phyloP scores from a whole-genome alignment of 441 rosid species.

The Jatropha multifida region DNA sequence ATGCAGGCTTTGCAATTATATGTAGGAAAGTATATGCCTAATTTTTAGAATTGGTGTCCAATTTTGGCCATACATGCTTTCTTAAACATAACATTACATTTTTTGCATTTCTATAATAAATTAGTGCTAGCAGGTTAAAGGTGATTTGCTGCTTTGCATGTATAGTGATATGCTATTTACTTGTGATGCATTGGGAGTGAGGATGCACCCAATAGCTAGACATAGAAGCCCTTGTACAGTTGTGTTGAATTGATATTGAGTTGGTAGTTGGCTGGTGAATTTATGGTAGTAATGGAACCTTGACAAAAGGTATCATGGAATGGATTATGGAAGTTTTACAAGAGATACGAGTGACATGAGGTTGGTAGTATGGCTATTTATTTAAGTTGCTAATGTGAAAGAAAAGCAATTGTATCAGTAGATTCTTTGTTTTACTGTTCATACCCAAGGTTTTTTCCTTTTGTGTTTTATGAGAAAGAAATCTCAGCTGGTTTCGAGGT shows the following conservation, averaged over 20 bases:
- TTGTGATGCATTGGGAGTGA: not conserved
- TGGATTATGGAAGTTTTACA: not conserved
- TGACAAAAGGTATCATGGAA: not conserved
- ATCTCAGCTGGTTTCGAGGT: not conserved
- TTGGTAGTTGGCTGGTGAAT: not conserved
- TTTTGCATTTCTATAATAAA: constrained; percentile 1
- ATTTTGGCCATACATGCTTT: not conserved
- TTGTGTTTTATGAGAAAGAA: too few relatives aligned
- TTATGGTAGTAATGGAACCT: not conserved
- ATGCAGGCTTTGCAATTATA: not conserved
- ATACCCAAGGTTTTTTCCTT: not conserved
- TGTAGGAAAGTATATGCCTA: not conserved
- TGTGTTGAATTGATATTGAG: not conserved
- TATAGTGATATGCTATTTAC: not conserved
- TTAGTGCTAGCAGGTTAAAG: not conserved
- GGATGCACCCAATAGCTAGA: not conserved
- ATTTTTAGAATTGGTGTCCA: too few relatives aligned
- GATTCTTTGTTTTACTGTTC: not conserved
- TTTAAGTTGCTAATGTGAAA: not conserved
- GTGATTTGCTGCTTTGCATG: not conserved
- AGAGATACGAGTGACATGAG: not conserved
- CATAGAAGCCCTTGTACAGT: not conserved
- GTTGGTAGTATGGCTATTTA: not conserved
- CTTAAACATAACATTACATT: not conserved
- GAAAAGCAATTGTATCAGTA: not conserved